A percentile compares a stretch with the other conserved stretches of the same genome.
phyloP scores from a whole-genome alignment of 2,329 filamentous ascomycete genomes.

The Allantophomopsis cytisporea region DNA sequence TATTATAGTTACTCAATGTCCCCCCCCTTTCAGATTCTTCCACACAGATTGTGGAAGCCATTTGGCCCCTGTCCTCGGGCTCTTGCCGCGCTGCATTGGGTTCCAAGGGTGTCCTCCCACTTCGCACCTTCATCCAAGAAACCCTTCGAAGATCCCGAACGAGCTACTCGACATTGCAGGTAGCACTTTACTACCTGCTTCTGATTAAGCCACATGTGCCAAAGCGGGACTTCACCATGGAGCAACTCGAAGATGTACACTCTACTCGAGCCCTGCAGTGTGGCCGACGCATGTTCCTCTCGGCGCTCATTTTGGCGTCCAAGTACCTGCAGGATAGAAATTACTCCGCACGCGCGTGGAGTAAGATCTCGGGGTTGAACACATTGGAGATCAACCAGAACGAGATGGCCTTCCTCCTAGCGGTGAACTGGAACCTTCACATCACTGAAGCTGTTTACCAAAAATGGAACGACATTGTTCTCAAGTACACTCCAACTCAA shows the following conservation, averaged over 20 bases:
- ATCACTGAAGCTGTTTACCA: conserved; percentile 82
- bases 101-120: conserved; percentile 67
- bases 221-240: conserved; percentile 70
- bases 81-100: conserved; percentile 61
- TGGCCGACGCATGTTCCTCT: conserved; percentile 92
- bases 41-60: conserved; percentile 90
- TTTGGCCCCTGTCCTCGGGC: conserved; percentile 85
- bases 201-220: conserved; percentile 87
- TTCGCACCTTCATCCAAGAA: conserved; percentile 95
- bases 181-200: conserved; percentile 91
- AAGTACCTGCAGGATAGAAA: conserved; percentile 98
- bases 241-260: conserved; percentile 62
- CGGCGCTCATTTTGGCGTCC: conserved; percentile 86
- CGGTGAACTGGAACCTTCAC: conserved; percentile 90
- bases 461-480: conserved; percentile 84
- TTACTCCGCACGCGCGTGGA: conserved; percentile 95
- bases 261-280: conserved; percentile 77
- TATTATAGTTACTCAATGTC: conserved; percentile 18
- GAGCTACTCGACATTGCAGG: conserved; percentile 94
- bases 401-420: conserved; percentile 79
- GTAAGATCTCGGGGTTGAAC: conserved; percentile 94
- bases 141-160: conserved; percentile 88
- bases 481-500: conserved; percentile 56
- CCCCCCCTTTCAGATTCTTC: conserved; percentile 62
- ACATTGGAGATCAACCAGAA: conserved; percentile 93